Base-by-base conservation (phyloP, 352 stramenopile genomes). In the Thalassiosira pacifica region DNA sequence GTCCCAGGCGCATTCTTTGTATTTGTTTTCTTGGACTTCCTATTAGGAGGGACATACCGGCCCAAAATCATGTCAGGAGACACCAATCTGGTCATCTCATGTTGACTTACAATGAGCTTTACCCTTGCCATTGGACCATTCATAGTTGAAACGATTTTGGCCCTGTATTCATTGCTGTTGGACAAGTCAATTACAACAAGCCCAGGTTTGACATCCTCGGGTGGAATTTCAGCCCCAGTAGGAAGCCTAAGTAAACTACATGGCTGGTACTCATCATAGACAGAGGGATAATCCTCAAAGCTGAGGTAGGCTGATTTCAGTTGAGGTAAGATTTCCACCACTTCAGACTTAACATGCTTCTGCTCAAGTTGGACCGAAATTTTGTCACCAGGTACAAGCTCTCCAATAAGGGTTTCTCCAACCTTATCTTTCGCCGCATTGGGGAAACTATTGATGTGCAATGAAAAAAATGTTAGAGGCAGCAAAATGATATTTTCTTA, bases 191-290 rank as follows among this genome's bases (percentile, higher is more conserved):
- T 76, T 13, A 89, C 83, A 32, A 84, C 55, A 29, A 89, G 61
- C 16, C 87, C 87, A 42, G 81, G 73, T 55, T 89, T 86, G 66
- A 92, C 55, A 19, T 92, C 80, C n/a, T 69, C 64, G 13, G 61
- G 31, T 26, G 66, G 19, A 42, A 90, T 85, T 81, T 90, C 83
- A 37, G 48, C 76, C 27, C 80, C 42, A 53, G 31, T 81, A 61
- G 78, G 74, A 72, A 87, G 69, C 55, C 75, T 53, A 16, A 90
- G 10, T 2, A 85, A 61, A 19, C 86, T 74, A 64, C 55, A 68
- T 34, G 87, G 87, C 27, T 84, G 72, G 73, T 80, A 93, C 59
- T 93, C 89, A 81, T 92, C 82, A 75, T 91, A 93, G 13, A 88
- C 40, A 37, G 79, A 87, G 27, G 89, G 89, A 55, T 90, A 89